Evolutionary conservation across 2,329 filamentous ascomycete genomes (phyloP).

Genomic region (Arthroderma sp.): DNA sequence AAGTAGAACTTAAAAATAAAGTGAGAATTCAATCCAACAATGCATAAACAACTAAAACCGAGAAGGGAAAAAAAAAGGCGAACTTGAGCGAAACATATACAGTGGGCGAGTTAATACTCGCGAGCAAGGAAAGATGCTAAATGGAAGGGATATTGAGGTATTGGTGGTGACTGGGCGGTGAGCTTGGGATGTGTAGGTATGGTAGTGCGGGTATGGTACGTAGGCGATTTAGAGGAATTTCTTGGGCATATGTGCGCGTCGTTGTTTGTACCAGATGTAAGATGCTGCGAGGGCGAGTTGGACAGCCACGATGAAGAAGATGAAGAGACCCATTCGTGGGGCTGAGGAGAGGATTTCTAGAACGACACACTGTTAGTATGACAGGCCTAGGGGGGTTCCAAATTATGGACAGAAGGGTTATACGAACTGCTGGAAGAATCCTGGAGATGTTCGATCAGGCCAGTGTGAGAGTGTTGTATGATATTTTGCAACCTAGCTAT

Average conservation of each 20-base stretch:
- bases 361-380: not conserved
- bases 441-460: constrained; percentile 39
- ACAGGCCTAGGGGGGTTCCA: constrained; percentile 27
- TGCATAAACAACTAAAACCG: no score
- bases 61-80: no score
- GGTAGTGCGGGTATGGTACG: no score
- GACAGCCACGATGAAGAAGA: constrained; percentile 60
- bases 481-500: constrained; percentile 42
- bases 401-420: constrained; percentile 17
- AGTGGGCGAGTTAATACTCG: no score
- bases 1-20: no score
- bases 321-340: constrained; percentile 47
- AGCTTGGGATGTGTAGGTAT: no score
- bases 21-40: no score
- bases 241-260: constrained; percentile 65
- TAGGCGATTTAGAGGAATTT: constrained; percentile 58
- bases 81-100: no score
- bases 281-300: constrained; percentile 56
- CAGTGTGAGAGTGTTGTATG: constrained; percentile 41
- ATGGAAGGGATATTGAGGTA: no score
- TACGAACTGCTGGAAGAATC: constrained; percentile 38
- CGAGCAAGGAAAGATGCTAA: no score
- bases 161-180: no score
- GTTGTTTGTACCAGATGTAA: constrained; percentile 69
- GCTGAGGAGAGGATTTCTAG: constrained; percentile 40